phyloP scores from a whole-genome alignment of 106 monocot species.

The Iris macrosiphon region DNA sequence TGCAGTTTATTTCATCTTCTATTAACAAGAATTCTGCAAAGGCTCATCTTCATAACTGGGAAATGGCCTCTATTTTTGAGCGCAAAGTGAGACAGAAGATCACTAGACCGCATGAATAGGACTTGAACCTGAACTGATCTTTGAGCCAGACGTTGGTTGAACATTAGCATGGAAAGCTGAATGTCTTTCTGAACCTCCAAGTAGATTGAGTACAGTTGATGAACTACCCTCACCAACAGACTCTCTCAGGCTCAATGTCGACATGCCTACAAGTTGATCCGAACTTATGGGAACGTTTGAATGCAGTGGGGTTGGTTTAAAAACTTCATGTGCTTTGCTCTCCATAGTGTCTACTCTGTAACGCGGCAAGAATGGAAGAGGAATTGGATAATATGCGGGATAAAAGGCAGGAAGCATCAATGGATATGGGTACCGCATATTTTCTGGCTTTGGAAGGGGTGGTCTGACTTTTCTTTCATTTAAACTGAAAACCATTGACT shows the following conservation, averaged over 20 bases:
- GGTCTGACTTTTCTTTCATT: slow-evolving; percentile 4
- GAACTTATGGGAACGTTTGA: slow-evolving; percentile 32
- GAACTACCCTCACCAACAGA: slow-evolving; percentile 4
- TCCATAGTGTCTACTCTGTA: slow-evolving; percentile 2
- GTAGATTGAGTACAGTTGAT: slow-evolving; percentile 14
- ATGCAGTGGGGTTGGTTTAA: slow-evolving; percentile 42
- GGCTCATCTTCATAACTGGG: too few species aligned
- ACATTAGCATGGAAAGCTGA: slow-evolving; percentile 42
- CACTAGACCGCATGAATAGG: slow-evolving; percentile 19
- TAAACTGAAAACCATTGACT: slow-evolving; percentile 36
- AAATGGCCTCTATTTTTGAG: neutral
- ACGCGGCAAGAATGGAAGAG: slow-evolving; percentile 15
- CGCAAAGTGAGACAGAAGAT: neutral
- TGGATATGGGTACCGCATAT: slow-evolving; percentile 10
- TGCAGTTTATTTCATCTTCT: slow-evolving; percentile 6
- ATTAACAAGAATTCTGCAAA: too few species aligned
- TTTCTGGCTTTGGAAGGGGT: slow-evolving; percentile 15
- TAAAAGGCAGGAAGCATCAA: slow-evolving; percentile 24
- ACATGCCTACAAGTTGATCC: slow-evolving; percentile 40
- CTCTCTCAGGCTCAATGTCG: slow-evolving; percentile 37
- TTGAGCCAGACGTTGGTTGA: slow-evolving; percentile 1
- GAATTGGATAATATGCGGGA: slow-evolving; percentile 16
- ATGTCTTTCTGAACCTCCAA: slow-evolving; percentile 27
- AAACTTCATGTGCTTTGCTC: slow-evolving; percentile 16
- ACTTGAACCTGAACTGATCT: slow-evolving; percentile 12